These are phyloP conservation scores for Nakaseomyces glabratus DNA, from an alignment of 1,139 yeast species.

Conservation along the genomic window DNA sequence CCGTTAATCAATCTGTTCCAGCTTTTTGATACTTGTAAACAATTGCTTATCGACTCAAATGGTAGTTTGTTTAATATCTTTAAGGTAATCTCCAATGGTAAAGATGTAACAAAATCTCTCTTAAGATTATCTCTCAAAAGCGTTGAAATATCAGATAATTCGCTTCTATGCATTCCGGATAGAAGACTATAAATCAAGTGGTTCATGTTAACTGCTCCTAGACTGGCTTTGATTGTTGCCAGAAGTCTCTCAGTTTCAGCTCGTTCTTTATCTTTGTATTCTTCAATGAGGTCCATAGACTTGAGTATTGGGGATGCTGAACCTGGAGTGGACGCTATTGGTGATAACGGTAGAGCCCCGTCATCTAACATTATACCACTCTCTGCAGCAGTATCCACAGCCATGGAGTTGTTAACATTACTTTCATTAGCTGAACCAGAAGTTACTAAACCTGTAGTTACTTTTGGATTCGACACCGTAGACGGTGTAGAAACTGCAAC, in stretches of 20 bases:
- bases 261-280: constrained; percentile 5
- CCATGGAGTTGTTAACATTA: not conserved
- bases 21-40: constrained; percentile 54
- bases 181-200: constrained; percentile 52
- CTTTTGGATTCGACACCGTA: not conserved
- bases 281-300: constrained; percentile 7
- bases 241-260: constrained; percentile 8
- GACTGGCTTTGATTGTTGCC: constrained; percentile 1
- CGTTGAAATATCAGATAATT: constrained; percentile 59
- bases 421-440: not conserved
- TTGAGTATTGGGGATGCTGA: constrained; percentile 11
- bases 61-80: constrained; percentile 63
- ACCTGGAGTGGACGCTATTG: constrained; percentile 25
- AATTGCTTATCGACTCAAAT: constrained; percentile 49
- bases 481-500: not conserved
- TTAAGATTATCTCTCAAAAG: constrained; percentile 52
- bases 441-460: not conserved
- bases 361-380: constrained; percentile 9
- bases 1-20: constrained; percentile 63
- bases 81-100: constrained; percentile 73
- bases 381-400: not conserved
- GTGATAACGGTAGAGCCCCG: constrained; percentile 26
- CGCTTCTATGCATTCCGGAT: constrained; percentile 54
- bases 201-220: constrained; percentile 3
- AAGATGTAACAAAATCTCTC: constrained; percentile 58